These are phyloP conservation scores for Pyrenochaeta sp. DNA, from an alignment of 2,329 filamentous ascomycete species.

Conservation along the genomic window DNA sequence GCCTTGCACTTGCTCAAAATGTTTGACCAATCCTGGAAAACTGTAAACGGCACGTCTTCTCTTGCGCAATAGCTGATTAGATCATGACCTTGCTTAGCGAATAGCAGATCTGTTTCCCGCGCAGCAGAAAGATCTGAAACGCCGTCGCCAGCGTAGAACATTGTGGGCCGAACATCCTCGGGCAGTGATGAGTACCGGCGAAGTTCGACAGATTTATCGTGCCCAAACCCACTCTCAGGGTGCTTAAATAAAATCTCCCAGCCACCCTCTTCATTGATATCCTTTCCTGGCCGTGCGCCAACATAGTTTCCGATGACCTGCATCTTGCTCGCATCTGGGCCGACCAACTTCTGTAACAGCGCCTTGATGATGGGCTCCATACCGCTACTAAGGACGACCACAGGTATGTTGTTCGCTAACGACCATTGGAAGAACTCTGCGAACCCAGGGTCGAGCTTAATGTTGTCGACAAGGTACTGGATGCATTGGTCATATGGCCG, in stretches of 20 bases:
- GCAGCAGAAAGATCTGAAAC: conserved; percentile 67
- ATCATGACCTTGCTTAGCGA: conserved; percentile 91
- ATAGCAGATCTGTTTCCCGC: conserved; percentile 89
- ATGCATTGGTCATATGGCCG: conserved; percentile 85
- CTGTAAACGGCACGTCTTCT: conserved; percentile 85
- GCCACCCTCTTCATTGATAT: conserved; percentile 81
- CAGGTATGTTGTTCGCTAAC: conserved; percentile 81
- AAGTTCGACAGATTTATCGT: conserved; percentile 94
- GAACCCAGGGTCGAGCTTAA: conserved; percentile 89
- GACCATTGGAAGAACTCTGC: conserved; percentile 87
- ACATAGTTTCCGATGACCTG: conserved; percentile 93
- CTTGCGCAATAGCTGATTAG: conserved; percentile 86
- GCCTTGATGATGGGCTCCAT: conserved; percentile 93
- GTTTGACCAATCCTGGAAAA: conserved; percentile 83
- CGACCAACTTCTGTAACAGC: conserved; percentile 80
- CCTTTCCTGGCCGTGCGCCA: conserved; percentile 71
- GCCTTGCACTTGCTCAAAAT: conserved; percentile 80
- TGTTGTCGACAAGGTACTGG: conserved; percentile 78
- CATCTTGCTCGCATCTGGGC: conserved; percentile 79
- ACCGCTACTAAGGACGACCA: conserved; percentile 89
- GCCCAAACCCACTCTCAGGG: conserved; percentile 82
- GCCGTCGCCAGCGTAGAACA: conserved; percentile 85
- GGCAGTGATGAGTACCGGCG: conserved; percentile 83
- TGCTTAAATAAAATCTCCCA: conserved; percentile 93
- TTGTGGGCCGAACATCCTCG: conserved; percentile 72